A percentile compares a stretch with the other conserved stretches of the same genome.
Evolutionary conservation across 441 rosid species (phyloP).

Genomic region (Dalechampia spathulata): DNA sequence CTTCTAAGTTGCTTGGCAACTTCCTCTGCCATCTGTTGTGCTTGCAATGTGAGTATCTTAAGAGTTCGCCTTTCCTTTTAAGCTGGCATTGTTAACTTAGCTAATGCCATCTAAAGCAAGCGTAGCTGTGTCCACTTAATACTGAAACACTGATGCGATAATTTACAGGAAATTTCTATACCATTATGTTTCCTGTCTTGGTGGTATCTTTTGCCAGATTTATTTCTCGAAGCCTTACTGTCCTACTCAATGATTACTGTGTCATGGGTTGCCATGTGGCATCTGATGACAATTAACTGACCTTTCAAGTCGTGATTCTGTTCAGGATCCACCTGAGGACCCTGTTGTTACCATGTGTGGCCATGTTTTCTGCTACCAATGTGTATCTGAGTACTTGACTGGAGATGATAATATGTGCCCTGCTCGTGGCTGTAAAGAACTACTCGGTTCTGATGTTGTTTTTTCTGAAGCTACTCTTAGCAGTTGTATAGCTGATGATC

Average conservation of each 20-base stretch:
- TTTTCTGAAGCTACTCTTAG: slow-evolving; percentile 67
- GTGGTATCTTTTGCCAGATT: neutral
- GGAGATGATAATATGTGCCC: slow-evolving; percentile 90
- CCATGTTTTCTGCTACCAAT: slow-evolving; percentile 87
- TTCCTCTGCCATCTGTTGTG: slow-evolving; percentile 60
- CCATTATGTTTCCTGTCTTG: neutral
- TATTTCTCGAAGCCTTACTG: neutral
- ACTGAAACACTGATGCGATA: neutral
- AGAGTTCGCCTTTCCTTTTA: neutral
- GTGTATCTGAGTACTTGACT: slow-evolving; percentile 61
- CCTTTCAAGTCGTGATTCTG: slow-evolving; percentile 17
- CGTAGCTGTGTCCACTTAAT: neutral
- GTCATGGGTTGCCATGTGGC: neutral
- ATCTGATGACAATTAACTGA: slow-evolving; percentile 4
- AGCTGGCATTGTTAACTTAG: neutral
- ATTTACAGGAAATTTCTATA: neutral
- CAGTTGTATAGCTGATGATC: slow-evolving; percentile 40
- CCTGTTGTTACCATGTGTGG: slow-evolving; percentile 87
- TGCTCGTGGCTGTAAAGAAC: slow-evolving; percentile 56
- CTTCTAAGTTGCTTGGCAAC: slow-evolving; percentile 49
- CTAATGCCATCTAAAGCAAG: neutral
- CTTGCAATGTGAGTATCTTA: slow-evolving; percentile 57
- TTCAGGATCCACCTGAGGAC: slow-evolving; percentile 93
- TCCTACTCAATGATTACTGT: neutral
- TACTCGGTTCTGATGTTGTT: slow-evolving; percentile 62